Base-by-base conservation (phyloP, 352 stramenopile genomes). In the Phytophthora macrochlamydospora region DNA sequence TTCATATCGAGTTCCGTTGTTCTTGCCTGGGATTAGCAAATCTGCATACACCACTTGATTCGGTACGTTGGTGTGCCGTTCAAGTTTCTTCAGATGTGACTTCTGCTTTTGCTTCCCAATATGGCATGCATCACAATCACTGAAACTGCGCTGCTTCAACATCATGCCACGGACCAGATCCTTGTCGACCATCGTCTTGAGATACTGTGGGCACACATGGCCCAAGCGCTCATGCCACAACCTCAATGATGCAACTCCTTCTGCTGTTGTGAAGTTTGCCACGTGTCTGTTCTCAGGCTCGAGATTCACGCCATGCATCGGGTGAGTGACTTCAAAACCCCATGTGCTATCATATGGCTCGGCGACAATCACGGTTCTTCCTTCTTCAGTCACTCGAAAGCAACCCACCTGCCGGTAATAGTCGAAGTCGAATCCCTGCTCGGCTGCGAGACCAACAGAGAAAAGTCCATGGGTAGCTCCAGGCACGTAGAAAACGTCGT, bases 21-120 rank as follows among this genome's bases (percentile, higher is more conserved):
- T 31, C 29, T 61, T 57, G n/a, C 35, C 59, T 0, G 59, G 45
- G 28, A 67, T 48, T 12, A 67, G 14, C 5, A 62, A 18, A 48
- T 60, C 49, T 3, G 35, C 43, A 30, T 56, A 58, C 9, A 42
- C 43, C 0, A 46, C 11, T 29, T 63, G 18, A 18, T 56, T 57
- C 3, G 28, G n/a, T 6, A 12, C 8, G 6, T 40, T 49, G 6
- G 31, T 52, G 8, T 24, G 40, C 2, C 51, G 33, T 13, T 50
- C 32, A 24, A 55, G 4, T 18, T 32, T 55, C 33, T 58, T 67
- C 42, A 8, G 12, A 35, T 54, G 45, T 33, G 14, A 2, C 33
- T 50, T 37, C 43, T 62, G 43, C 12, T 54, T 55, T 14, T 46
- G 59, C 13, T 57, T 57, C 18, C 37, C 37, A 18, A 57, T 3